A percentile compares a stretch with the other conserved stretches of the same genome.
These are phyloP conservation scores for Globisporangium abappressorium DNA, from an alignment of 352 stramenopile species.

Conservation along the genomic window DNA sequence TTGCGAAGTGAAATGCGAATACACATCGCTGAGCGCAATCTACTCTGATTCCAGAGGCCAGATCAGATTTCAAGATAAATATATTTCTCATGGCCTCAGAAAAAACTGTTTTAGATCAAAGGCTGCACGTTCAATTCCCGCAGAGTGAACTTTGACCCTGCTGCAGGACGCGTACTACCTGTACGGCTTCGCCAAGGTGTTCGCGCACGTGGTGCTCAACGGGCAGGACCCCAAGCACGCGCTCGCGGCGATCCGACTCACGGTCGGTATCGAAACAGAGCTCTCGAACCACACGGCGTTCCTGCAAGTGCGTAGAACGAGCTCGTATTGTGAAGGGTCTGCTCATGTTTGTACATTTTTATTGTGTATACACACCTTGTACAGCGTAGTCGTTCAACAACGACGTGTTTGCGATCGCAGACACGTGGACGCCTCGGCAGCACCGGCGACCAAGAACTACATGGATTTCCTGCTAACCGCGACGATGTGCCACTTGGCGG, in stretches of 20 bases:
- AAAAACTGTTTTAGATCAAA: no score
- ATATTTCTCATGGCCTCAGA: no score
- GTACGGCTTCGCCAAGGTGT: conserved; percentile 46
- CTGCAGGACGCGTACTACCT: conserved; percentile 59
- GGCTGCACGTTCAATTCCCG: no score
- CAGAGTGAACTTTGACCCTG: conserved; percentile 36
- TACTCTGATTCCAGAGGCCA: no score
- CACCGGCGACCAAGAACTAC: conserved; percentile 39
- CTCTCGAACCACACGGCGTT: conserved; percentile 45
- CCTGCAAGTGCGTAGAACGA: conserved; percentile 25
- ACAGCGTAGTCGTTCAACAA: conserved; percentile 34
- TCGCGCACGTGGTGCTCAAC: conserved; percentile 46
- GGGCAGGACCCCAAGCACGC: conserved; percentile 26
- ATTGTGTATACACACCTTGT: no score
- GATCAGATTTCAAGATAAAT: no score
- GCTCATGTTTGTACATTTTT: no score
- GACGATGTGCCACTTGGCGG: conserved; percentile 26
- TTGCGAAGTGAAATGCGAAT: no score
- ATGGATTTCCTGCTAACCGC: conserved; percentile 52
- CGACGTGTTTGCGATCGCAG: conserved; percentile 27
- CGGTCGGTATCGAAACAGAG: conserved; percentile 44
- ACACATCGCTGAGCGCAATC: no score
- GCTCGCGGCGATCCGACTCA: conserved; percentile 37
- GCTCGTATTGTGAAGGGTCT: no score
- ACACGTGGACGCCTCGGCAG: conserved; percentile 17